Evolutionary conservation across 768 basidiomycete genomes (phyloP).

Genomic region (button mushroom (Agaricus bisporus)): DNA sequence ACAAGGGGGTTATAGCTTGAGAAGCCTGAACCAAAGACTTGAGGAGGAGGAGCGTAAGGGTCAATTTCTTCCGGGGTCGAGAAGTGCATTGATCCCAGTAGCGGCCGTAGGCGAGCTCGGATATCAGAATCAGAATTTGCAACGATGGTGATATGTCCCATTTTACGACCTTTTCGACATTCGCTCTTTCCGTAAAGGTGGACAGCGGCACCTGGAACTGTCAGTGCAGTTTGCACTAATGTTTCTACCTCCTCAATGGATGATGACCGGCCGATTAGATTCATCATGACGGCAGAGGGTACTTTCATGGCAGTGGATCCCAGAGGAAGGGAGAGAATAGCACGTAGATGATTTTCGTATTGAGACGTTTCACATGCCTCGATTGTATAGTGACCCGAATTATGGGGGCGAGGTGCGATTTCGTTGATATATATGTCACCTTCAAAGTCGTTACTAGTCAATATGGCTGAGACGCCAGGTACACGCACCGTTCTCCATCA

Average conservation of each 20-base stretch:
- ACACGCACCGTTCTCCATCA: slow-evolving; percentile 72
- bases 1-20: slow-evolving; percentile 74
- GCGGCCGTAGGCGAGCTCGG: slow-evolving; percentile 58
- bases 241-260: slow-evolving; percentile 53
- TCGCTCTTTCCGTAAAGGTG: slow-evolving; percentile 96
- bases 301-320: slow-evolving; percentile 87
- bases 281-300: slow-evolving; percentile 87
- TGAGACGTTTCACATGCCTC: slow-evolving; percentile 96
- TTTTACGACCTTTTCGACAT: slow-evolving; percentile 87
- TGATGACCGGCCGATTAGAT: slow-evolving; percentile 82
- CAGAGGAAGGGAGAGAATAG: slow-evolving; percentile 84
- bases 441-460: slow-evolving; percentile 21
- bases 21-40: slow-evolving; percentile 40
- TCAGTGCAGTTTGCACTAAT: slow-evolving; percentile 54
- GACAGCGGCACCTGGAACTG: slow-evolving; percentile 67
- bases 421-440: slow-evolving; percentile 86
- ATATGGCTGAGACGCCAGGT: too few species aligned
- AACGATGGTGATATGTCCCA: slow-evolving; percentile 94
- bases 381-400: slow-evolving; percentile 98
- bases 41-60: slow-evolving; percentile 42
- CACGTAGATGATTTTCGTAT: slow-evolving; percentile 95
- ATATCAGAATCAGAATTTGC: slow-evolving; percentile 77
- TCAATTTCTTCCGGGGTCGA: slow-evolving; percentile 42
- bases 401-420: slow-evolving; percentile 96
- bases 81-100: slow-evolving; percentile 62